Base-by-base conservation (phyloP, 2,329 filamentous ascomycete genomes). In the Alternaria ventricosa region DNA sequence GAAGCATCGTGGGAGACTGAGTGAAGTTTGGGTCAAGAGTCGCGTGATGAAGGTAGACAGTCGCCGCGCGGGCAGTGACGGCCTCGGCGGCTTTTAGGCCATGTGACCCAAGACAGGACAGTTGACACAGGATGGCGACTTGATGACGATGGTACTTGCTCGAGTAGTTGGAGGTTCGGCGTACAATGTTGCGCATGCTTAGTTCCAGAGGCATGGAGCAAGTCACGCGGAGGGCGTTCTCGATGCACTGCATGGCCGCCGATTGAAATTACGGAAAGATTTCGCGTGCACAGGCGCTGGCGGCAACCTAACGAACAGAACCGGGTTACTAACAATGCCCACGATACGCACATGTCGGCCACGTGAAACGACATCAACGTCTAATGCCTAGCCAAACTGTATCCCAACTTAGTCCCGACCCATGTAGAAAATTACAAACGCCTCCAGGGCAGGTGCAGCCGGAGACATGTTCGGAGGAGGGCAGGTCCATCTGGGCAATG, bases 221-320 rank as follows among this genome's bases (percentile, higher is more conserved):
- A 43, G 12, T 46, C 12, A 33, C 45, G 54, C 54, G 18, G 41
- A n/a, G 1, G 1, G 13, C 20, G 13, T 36, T 41, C 20, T 30
- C 23, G 43, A 23, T 56, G 33, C 43, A 4, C 4, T 20, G 25
- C 49, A 23, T 25, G 49, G 28, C 49, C 18, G 41, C 25, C 30
- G 13, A 28, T 28, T 50, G 54, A 47, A 47, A 47, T 46, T 41
- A 53, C 49, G 28, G 49, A 36, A 53, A 41, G 49, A 46, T 56
- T 56, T 56, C 43, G 54, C 18, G 54, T 46, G 54, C 20, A 33
- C 13, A 25, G 54, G 54, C 54, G 27, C 54, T 53, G 50, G 47
- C 45, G 41, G 33, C 54, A 27, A 20, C 5, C 22, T 44, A 61
- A 50, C 45, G 33, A 61, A 57, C 45, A 57, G 25, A 61, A 61